phyloP scores from a whole-genome alignment of 371 early-diverging fungal species.

The Apophysomyces variabilis region DNA sequence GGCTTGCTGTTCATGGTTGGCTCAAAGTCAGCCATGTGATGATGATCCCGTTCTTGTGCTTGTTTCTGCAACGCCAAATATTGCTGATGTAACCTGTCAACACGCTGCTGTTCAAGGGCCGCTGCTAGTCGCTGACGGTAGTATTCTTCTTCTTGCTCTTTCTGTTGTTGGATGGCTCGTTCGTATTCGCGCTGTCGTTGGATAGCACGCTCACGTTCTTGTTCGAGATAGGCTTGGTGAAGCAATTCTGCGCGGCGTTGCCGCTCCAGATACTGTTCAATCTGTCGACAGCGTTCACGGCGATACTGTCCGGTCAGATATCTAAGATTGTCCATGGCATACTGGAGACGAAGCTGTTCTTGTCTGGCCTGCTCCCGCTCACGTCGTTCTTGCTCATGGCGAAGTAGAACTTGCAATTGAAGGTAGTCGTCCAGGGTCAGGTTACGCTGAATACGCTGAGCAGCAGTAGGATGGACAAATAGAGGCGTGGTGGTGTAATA shows the following conservation, averaged over 20 bases:
- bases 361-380: conserved; percentile 8
- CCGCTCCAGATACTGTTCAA: conserved; percentile 6
- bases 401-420: conserved; percentile 30
- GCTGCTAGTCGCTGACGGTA: conserved; percentile 24
- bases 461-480: neutral
- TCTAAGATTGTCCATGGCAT: conserved; percentile 24
- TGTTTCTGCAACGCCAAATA: neutral
- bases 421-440: conserved; percentile 38
- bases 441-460: neutral
- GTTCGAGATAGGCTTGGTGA: conserved; percentile 2
- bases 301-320: conserved; percentile 25
- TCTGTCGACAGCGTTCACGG: conserved; percentile 21
- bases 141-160: conserved; percentile 15
- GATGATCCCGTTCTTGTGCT: neutral
- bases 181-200: conserved; percentile 12
- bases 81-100: conserved; percentile 9
- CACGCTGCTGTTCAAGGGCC: conserved; percentile 26
- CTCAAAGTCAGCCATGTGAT: neutral
- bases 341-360: conserved; percentile 19
- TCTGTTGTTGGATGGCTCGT: neutral
- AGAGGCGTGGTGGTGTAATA: conserved; percentile 3
- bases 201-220: conserved; percentile 10
- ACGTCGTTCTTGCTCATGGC: conserved; percentile 21
- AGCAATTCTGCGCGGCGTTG: neutral
- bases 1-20: neutral